phyloP scores from a whole-genome alignment of 352 stramenopile species.

The Stephanocyclus meneghinianus region DNA sequence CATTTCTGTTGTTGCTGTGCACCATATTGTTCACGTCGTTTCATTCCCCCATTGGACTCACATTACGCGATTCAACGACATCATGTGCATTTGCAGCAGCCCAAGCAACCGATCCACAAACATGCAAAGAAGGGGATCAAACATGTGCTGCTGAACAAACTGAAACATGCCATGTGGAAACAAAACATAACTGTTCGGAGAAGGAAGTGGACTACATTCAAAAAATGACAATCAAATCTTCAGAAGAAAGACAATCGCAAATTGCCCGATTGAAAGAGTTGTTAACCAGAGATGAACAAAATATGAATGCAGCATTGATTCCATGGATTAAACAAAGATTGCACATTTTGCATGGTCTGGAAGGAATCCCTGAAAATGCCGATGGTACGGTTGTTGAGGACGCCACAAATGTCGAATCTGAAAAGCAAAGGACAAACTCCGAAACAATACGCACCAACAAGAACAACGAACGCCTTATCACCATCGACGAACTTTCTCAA shows the following conservation, averaged over 20 bases:
- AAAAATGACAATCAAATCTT: conserved; percentile 7
- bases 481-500: conserved; percentile 8
- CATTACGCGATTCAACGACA: conserved; percentile 1
- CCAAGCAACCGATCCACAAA: conserved; percentile 1
- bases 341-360: conserved; percentile 18
- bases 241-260: neutral
- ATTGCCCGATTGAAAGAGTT: conserved; percentile 10
- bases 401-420: neutral
- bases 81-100: neutral
- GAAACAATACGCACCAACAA: neutral
- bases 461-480: conserved; percentile 3
- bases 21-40: neutral
- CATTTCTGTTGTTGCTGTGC: neutral
- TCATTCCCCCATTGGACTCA: no score
- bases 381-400: neutral
- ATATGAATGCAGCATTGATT: conserved; percentile 1
- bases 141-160: neutral
- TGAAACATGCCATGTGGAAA: neutral
- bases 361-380: neutral
- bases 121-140: neutral
- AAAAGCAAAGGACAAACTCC: neutral
- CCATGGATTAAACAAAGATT: conserved; percentile 14
- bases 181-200: conserved; percentile 9
- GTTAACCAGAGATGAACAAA: conserved; percentile 2
- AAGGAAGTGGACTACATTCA: conserved; percentile 15